Base-by-base conservation (phyloP, 2,329 filamentous ascomycete genomes). In the Penicillium sclerotiorum region DNA sequence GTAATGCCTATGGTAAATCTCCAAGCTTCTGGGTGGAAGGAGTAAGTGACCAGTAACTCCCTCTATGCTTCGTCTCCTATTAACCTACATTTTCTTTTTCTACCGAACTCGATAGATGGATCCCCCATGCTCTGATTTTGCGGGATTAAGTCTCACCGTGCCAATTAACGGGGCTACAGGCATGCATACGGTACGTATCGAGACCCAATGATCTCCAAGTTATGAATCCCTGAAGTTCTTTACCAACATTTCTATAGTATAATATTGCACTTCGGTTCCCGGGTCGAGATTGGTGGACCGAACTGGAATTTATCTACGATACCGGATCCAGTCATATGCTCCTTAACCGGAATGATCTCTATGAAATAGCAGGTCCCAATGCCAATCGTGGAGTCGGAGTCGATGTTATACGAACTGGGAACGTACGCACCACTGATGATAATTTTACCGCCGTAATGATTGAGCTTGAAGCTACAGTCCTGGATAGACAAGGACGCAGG, bases 11-110 rank as follows among this genome's bases (percentile, higher is more conserved):
- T 38, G 21, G 27, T 12, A 41, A 41, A 12, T 17, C n/a, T 17
- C 21, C n/a, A 4, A 20, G 36, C 5, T 53, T 50, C 9, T 53
- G 47, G 50, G 43, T 50, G 18, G 42, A 47, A 41, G 50, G 30
- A 4, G 22, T 41, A 30, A 18, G 6, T 28, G 5, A 36, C 8
- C 2, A 1, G 17, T 36, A 11, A 27, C 6, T 36, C 12, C 3
- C 18, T 20, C n/a, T n/a, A n/a, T n/a, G n/a, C n/a, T n/a, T n/a
- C n/a, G n/a, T n/a, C n/a, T n/a, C n/a, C 6, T 21, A 7, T 21
- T 18, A 9, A 17, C 18, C 20, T 18, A 20, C 35, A 37, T 20
- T 5, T 15, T 23, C 8, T 7, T 21, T 21, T 1, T 21, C 35
- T 23, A 12, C 7, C 9, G 12, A 4, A 1, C 4, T 22, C 17